A percentile compares a stretch with the other conserved stretches of the same genome.
These are phyloP conservation scores for Arthrinium phaeospermum DNA, from an alignment of 2,329 filamentous ascomycete species.

Conservation along the genomic window DNA sequence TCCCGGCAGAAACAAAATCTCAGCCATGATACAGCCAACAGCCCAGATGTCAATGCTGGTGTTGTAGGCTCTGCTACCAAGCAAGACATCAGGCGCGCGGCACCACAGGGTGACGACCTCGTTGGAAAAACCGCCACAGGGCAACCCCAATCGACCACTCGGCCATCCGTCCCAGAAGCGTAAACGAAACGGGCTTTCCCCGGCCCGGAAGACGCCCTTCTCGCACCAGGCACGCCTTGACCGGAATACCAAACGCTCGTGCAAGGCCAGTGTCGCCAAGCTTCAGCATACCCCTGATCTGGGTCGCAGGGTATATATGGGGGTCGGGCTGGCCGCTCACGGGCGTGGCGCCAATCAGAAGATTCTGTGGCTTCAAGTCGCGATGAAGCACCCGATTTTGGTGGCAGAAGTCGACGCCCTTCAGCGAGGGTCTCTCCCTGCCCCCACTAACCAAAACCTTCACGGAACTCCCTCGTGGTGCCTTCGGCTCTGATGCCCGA, in stretches of 20 bases:
- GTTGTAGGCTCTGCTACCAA: slow-evolving; percentile 95
- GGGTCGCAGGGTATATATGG: too few species aligned
- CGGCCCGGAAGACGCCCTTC: too few species aligned
- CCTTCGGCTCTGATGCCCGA: too few species aligned
- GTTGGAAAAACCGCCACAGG: too few species aligned
- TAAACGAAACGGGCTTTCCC: too few species aligned
- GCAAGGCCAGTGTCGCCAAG: slow-evolving; percentile 94
- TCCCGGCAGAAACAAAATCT: too few species aligned
- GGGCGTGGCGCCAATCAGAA: slow-evolving; percentile 85
- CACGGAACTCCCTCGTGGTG: too few species aligned
- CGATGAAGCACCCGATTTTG: slow-evolving; percentile 95
- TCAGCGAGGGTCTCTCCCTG: slow-evolving; percentile 47
- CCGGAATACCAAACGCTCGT: slow-evolving; percentile 92
- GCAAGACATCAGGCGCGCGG: slow-evolving; percentile 90
- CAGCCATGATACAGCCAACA: slow-evolving; percentile 98
- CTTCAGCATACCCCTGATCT: slow-evolving; percentile 72
- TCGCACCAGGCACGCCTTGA: slow-evolving; percentile 73
- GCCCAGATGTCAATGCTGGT: slow-evolving; percentile 99
- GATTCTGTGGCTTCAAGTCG: slow-evolving; percentile 94
- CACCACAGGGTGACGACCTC: slow-evolving; percentile 57
- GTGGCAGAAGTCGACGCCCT: slow-evolving; percentile 97
- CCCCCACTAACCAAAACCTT: too few species aligned
- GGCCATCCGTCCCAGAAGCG: too few species aligned
- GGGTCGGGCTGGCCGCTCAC: too few species aligned
- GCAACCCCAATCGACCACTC: too few species aligned